Conservation (phyloP, 2,329 filamentous ascomycete genomes). For the Cercospora zeina region DNA sequence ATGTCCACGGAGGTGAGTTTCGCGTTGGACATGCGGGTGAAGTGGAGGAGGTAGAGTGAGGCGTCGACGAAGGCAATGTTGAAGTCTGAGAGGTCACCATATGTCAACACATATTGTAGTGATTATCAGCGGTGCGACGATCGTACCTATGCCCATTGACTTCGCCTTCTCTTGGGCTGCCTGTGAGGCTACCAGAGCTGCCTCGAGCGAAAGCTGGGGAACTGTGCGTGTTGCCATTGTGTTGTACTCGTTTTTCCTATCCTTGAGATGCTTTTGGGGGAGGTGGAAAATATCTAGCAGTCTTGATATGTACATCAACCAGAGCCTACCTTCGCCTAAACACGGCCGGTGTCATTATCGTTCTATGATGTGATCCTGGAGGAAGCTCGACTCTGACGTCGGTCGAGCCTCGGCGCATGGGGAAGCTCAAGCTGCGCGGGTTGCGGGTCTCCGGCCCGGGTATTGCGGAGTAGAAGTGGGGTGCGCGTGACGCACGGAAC, state of each 20-base stretch:
- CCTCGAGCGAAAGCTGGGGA: constrained; percentile 41
- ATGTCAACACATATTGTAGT: background rate
- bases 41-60: constrained; percentile 50
- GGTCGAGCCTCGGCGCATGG: constrained; percentile 4
- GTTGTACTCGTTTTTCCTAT: background rate
- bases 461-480: constrained; percentile 8
- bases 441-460: no score
- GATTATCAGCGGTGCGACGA: background rate
- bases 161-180: constrained; percentile 42
- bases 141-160: constrained; percentile 42
- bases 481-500: no score
- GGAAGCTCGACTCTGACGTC: constrained; percentile 11
- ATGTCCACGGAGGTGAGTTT: constrained; percentile 60
- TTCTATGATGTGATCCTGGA: background rate
- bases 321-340: constrained; percentile 14
- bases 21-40: constrained; percentile 52
- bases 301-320: background rate
- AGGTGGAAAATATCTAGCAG: background rate
- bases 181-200: constrained; percentile 39
- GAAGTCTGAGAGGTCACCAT: constrained; percentile 41
- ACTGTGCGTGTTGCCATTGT: constrained; percentile 39
- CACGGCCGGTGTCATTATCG: constrained; percentile 3
- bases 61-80: constrained; percentile 54
- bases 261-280: background rate
- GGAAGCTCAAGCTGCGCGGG: background rate